phyloP scores from a whole-genome alignment of 257 asterid genomes.

The Lycium ferocissimum region DNA sequence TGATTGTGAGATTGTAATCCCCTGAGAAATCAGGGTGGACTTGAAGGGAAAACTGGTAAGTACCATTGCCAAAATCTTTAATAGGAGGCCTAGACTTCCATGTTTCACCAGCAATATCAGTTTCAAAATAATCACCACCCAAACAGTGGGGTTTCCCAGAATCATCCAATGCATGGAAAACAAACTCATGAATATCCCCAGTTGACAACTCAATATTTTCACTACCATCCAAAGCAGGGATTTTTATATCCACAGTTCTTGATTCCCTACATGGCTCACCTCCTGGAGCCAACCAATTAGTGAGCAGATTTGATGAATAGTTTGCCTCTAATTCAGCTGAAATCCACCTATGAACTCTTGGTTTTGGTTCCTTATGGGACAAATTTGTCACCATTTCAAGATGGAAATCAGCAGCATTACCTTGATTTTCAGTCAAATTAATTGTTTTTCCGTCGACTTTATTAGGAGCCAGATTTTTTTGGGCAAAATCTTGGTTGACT shows the following conservation, averaged over 20 bases:
- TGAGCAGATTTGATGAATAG: slow-evolving; percentile 63
- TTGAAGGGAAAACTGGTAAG: slow-evolving; percentile 68
- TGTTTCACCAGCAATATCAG: slow-evolving; percentile 73
- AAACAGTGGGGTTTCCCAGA: slow-evolving; percentile 62
- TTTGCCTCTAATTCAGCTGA: slow-evolving; percentile 61
- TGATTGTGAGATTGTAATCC: slow-evolving; percentile 73
- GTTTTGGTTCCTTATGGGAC: neutral
- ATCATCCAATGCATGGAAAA: slow-evolving; percentile 80
- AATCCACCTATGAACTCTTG: slow-evolving; percentile 55
- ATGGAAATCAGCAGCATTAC: slow-evolving; percentile 36
- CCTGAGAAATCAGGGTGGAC: slow-evolving; percentile 86
- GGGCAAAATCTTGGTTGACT: slow-evolving; percentile 43
- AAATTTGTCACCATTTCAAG: slow-evolving; percentile 40
- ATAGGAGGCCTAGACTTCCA: slow-evolving; percentile 95
- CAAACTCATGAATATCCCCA: slow-evolving; percentile 74
- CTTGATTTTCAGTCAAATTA: slow-evolving; percentile 31
- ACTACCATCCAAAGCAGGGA: slow-evolving; percentile 60
- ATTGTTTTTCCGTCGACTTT: slow-evolving; percentile 29
- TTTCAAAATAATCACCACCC: slow-evolving; percentile 96
- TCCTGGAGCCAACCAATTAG: slow-evolving; percentile 67
- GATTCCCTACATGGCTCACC: slow-evolving; percentile 77
- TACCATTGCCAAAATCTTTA: slow-evolving; percentile 74
- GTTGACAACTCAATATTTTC: slow-evolving; percentile 50
- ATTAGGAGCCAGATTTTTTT: slow-evolving; percentile 28
- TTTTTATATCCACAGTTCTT: slow-evolving; percentile 55